A percentile compares a stretch with the other conserved stretches of the same genome.
These are phyloP conservation scores for Capsicum pubescens DNA, from an alignment of 257 asterid genomes.

Conservation along the genomic window DNA sequence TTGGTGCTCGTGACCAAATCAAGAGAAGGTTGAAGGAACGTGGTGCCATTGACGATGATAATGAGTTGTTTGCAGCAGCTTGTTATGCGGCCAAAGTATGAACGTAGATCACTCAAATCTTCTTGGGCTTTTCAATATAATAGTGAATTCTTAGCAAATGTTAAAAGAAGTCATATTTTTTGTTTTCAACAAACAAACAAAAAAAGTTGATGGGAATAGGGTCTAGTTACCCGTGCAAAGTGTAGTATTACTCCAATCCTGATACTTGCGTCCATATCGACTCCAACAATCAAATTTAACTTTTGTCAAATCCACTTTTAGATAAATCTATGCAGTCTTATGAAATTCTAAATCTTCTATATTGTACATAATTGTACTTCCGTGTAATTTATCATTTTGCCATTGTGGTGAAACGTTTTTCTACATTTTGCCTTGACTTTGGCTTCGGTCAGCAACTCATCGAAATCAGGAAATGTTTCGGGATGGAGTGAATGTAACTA, in stretches of 20 bases:
- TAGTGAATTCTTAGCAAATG: neutral
- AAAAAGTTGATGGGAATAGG: neutral
- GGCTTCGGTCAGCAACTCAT: neutral
- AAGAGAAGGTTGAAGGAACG: slow-evolving; percentile 91
- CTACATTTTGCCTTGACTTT: slow-evolving; percentile 10
- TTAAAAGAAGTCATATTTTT: neutral
- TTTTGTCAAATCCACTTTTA: neutral
- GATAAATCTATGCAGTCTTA: slow-evolving; percentile 8
- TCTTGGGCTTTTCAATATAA: neutral
- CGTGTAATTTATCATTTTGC: neutral
- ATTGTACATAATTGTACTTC: neutral
- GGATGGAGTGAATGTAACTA: neutral
- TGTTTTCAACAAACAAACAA: neutral
- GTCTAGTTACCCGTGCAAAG: neutral
- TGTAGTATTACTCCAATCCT: neutral
- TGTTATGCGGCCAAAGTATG: slow-evolving; percentile 94
- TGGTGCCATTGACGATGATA: slow-evolving; percentile 67
- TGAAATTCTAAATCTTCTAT: neutral
- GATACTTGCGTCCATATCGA: neutral
- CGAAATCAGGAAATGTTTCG: neutral
- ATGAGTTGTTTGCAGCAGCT: slow-evolving; percentile 74
- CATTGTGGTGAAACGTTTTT: neutral
- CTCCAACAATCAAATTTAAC: slow-evolving; percentile 11
- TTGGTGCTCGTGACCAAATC: slow-evolving; percentile 98
- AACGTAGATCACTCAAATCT: slow-evolving; percentile 25